These are phyloP conservation scores for Trypanosoma platydactyli DNA, from an alignment of 208 protist species.

Conservation along the genomic window DNA sequence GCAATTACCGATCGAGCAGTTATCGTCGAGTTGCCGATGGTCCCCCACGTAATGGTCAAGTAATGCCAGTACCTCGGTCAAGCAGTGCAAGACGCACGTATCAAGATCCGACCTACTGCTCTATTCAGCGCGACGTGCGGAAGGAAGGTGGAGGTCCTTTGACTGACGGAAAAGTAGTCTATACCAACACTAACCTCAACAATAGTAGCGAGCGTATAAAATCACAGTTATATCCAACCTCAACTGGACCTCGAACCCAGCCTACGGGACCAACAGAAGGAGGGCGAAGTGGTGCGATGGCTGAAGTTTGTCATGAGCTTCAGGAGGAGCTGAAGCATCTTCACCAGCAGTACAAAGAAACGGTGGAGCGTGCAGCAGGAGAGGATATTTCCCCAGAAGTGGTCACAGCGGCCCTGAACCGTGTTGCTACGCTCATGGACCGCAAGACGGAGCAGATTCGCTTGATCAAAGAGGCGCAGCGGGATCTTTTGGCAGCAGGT, in stretches of 20 bases:
- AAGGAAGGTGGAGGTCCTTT: constrained; percentile 18
- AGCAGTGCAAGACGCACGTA: constrained; percentile 41
- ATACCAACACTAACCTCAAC: not conserved
- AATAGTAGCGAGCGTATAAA: constrained; percentile 1
- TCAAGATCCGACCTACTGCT: constrained; percentile 83
- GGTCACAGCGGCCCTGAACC: constrained; percentile 50
- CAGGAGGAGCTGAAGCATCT: constrained; percentile 66
- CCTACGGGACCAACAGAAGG: not conserved
- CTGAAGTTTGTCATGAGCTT: constrained; percentile 64
- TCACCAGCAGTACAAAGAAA: constrained; percentile 73
- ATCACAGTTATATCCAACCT: not conserved
- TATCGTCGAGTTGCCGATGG: constrained; percentile 4
- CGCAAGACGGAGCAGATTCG: constrained; percentile 82
- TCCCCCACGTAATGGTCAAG: not conserved
- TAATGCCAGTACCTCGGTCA: constrained; percentile 11
- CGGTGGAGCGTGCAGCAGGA: constrained; percentile 41
- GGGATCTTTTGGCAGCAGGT: constrained; percentile 34
- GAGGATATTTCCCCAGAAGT: constrained; percentile 62
- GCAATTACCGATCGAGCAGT: not conserved
- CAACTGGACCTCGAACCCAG: not conserved
- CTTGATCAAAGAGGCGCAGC: constrained; percentile 56
- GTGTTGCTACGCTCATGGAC: constrained; percentile 63
- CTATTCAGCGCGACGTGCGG: constrained; percentile 78
- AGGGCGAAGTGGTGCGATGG: constrained; percentile 30
- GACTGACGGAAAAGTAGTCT: too few species aligned